Percentiles rank a stretch among this genome's conserved stretches.
phyloP scores from a whole-genome alignment of 73 alveolate species.

The Effrenium voratum region DNA sequence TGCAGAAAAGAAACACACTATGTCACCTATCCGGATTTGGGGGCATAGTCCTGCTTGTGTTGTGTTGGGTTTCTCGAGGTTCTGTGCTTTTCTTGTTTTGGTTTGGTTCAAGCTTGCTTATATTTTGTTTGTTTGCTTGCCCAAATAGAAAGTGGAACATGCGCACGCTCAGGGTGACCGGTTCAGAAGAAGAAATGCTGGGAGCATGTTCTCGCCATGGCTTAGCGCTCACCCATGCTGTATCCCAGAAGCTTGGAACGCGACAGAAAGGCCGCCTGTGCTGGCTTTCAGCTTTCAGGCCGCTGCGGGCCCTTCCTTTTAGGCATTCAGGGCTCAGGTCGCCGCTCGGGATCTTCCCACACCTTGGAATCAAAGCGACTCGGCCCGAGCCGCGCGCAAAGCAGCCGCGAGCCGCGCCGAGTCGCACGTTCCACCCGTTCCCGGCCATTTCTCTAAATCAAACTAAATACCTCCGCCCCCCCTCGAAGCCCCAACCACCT shows the following conservation, averaged over 20 bases:
- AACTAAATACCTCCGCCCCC: background rate
- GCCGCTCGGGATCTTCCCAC: slow-evolving; percentile 5
- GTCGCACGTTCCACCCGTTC: background rate
- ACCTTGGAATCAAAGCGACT: background rate
- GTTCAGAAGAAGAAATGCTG: background rate
- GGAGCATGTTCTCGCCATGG: background rate
- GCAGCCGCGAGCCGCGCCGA: background rate
- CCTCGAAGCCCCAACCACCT: background rate
- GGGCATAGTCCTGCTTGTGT: no score
- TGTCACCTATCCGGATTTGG: no score
- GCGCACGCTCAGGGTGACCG: background rate
- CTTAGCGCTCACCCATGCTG: background rate
- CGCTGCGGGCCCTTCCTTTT: no score
- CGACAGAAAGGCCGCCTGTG: background rate
- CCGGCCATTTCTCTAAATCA: background rate
- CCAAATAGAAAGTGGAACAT: background rate
- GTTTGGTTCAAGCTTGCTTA: no score
- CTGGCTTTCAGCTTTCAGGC: no score
- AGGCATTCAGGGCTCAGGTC: background rate
- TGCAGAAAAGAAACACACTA: no score
- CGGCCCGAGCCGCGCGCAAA: background rate
- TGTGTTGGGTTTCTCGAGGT: no score
- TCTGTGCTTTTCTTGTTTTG: no score
- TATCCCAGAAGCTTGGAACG: background rate
- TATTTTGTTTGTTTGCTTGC: no score